Conservation (phyloP, 2,329 filamentous ascomycete genomes). For the Pseudogymnoascus sp. region DNA sequence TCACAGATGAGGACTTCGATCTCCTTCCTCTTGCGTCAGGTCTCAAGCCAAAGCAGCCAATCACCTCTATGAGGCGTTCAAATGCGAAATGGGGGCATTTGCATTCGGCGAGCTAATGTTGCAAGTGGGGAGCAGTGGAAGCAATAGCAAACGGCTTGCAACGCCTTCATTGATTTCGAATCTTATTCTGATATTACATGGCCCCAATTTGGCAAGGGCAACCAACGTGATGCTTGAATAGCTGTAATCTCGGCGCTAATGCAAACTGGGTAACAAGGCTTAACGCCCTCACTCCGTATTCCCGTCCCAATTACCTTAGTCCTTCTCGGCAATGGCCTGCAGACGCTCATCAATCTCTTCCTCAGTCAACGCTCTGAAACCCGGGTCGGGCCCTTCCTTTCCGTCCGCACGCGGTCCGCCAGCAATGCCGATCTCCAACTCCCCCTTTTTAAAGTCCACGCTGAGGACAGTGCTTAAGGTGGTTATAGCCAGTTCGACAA, state of each 20-base stretch:
- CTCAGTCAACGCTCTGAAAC: slow-evolving; percentile 84
- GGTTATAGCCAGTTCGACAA: slow-evolving; percentile 92
- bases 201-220: background rate
- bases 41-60: background rate
- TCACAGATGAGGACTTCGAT: background rate
- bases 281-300: background rate
- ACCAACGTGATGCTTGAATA: slow-evolving; percentile 3
- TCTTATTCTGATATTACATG: slow-evolving; percentile 7
- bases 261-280: slow-evolving; percentile 5
- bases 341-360: slow-evolving; percentile 98
- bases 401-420: slow-evolving; percentile 78
- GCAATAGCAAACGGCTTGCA: slow-evolving; percentile 6
- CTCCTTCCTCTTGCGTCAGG: background rate
- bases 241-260: slow-evolving; percentile 1
- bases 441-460: slow-evolving; percentile 99
- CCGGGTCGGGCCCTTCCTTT: slow-evolving; percentile 67
- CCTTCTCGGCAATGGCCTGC: slow-evolving; percentile 97
- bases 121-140: background rate
- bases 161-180: slow-evolving; percentile 6
- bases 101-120: background rate
- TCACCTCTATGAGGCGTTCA: background rate
- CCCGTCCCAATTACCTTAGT: slow-evolving; percentile 45
- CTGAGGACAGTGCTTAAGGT: slow-evolving; percentile 93
- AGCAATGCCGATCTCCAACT: slow-evolving; percentile 96
- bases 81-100: background rate